phyloP scores from a whole-genome alignment of 108 stramenopile species.

The Skeletonema menzelii region DNA sequence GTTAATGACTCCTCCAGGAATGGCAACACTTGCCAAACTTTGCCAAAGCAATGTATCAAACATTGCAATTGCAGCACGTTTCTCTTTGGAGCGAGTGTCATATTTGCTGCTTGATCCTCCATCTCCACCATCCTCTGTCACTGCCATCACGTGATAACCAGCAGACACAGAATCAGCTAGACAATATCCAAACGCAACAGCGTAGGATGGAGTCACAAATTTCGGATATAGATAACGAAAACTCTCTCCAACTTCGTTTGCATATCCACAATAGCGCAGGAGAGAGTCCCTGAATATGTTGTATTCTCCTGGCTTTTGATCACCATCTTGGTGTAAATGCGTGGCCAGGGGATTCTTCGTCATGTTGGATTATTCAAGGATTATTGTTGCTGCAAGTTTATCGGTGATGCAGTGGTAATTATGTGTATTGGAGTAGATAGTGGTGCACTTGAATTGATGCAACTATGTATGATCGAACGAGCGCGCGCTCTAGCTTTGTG shows the following conservation, averaged over 20 bases:
- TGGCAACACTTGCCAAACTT: conserved; percentile 65
- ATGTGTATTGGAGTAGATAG: too few relatives aligned
- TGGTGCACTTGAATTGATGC: too few relatives aligned
- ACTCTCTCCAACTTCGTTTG: conserved; percentile 78
- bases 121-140: conserved; percentile 9
- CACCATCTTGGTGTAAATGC: neutral
- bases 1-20: conserved; percentile 82
- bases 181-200: conserved; percentile 81
- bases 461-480: too few relatives aligned
- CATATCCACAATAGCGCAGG: conserved; percentile 70
- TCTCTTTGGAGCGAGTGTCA: conserved; percentile 21
- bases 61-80: conserved; percentile 53
- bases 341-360: neutral
- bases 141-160: conserved; percentile 47
- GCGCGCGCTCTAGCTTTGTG: too few relatives aligned
- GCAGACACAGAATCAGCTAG: conserved; percentile 67
- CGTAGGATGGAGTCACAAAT: conserved; percentile 69
- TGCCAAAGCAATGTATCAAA: conserved; percentile 64
- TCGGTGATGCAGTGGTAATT: too few relatives aligned
- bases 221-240: conserved; percentile 84
- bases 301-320: conserved; percentile 4
- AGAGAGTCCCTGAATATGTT: conserved; percentile 80
- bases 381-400: too few relatives aligned
- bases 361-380: neutral
- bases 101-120: conserved; percentile 6